Evolutionary conservation across 441 rosid genomes (phyloP), one percentile per base, ranked within the genome.

Genomic region (Populus hybrid): DNA sequence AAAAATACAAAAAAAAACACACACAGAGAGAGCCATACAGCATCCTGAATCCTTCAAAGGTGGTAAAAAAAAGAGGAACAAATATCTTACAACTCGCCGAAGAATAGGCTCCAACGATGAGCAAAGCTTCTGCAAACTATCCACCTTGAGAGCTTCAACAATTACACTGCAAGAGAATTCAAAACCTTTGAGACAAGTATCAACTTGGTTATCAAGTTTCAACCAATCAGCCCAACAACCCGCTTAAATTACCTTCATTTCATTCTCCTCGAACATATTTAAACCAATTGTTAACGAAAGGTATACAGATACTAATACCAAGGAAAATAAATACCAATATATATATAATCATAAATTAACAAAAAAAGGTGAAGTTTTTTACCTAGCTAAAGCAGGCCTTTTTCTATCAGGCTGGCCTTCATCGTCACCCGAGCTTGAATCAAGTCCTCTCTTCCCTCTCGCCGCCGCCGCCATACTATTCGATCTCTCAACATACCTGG

Each of bases 341-440:
- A 18, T 7, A 0, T 3, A 10, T 11, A 36, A n/a, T 10, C 3
- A 30, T 18, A 32, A 2, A 9, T 53, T 26, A 26, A 12, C 24
- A 14, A 0, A 18, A 21, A 70, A 23, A 12, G 26, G 38, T 14
- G 12, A 14, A 14, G 57, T 46, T 28, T 11, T 11, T 69, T 42
- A 95, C 99, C 98, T 94, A 12, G 99, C 94, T 76, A 96, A 89
- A 80, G 99, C 99, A 26, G 98, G 99, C 32, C 94, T 86, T 84
- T 94, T 94, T 79, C 90, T 84, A 81, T 93, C 97, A 26, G 98
- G 93, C 84, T 90, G 97, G 30, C 85, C 92, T 78, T 90, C 91
- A 18, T 46, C 57, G 4, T 86, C 88, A 70, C 77, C 83, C 66
- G 89, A 81, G 73, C 83, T 84, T 4, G 82, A 87, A 66, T 90